Evolutionary conservation across 345 rosid genomes (phyloP).

Genomic region (Ceriops zippeliana): DNA sequence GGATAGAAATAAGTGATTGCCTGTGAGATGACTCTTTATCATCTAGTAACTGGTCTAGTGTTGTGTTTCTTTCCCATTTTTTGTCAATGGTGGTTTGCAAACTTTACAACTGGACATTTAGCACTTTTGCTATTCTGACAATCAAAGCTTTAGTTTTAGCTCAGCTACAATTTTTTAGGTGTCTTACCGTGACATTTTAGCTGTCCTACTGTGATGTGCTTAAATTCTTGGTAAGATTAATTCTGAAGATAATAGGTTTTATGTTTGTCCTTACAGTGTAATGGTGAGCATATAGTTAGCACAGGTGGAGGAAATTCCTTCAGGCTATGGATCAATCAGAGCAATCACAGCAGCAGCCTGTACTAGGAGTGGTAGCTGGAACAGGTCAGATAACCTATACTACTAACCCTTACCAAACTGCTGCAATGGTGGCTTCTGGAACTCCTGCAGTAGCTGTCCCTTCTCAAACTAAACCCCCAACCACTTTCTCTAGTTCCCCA

Average conservation of each 20-base stretch:
- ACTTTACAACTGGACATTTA: neutral
- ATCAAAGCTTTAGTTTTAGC: no score
- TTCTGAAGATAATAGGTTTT: neutral
- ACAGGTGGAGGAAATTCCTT: neutral
- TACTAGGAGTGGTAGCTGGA: constrained; percentile 42
- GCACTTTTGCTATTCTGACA: neutral
- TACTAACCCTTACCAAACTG: constrained; percentile 44
- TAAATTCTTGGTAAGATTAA: neutral
- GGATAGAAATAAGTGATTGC: no score
- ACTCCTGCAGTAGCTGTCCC: constrained; percentile 38
- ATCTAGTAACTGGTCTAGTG: neutral
- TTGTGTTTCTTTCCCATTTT: neutral
- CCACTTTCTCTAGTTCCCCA: constrained; percentile 24
- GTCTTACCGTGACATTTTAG: no score
- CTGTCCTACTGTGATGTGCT: no score
- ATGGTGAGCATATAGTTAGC: constrained; percentile 19
- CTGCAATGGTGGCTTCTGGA: constrained; percentile 45
- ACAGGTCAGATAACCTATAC: constrained; percentile 44
- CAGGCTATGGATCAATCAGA: constrained; percentile 52
- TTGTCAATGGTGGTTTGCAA: neutral
- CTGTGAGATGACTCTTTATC: neutral
- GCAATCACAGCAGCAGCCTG: constrained; percentile 40
- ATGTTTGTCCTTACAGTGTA: constrained; percentile 19
- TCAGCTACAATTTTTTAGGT: neutral
- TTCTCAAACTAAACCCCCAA: constrained; percentile 31